phyloP scores from a whole-genome alignment of 148 eudicot genomes.

The Camellia japonica region DNA sequence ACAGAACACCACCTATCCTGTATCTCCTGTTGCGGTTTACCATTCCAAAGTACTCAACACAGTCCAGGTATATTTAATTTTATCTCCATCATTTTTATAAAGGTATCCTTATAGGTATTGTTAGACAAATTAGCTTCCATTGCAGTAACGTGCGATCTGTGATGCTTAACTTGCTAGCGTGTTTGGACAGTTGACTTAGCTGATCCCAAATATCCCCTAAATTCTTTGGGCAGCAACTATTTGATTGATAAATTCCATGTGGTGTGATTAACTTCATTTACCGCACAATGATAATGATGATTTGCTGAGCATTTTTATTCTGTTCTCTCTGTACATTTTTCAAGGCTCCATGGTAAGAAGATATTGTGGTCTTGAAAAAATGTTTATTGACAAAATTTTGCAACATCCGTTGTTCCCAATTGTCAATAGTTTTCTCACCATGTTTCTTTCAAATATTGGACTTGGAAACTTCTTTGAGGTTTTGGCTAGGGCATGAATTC shows the following conservation, averaged over 20 bases:
- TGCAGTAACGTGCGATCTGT: background rate
- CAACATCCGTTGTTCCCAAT: background rate
- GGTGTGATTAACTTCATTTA: background rate
- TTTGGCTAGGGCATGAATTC: background rate
- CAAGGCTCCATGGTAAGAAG: background rate
- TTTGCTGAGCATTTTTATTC: background rate
- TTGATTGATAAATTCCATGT: background rate
- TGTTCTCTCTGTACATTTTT: too few species aligned
- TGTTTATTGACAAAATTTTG: too few species aligned
- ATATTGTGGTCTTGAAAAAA: background rate
- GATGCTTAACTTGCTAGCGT: background rate
- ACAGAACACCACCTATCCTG: slow-evolving; percentile 54
- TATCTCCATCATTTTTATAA: background rate
- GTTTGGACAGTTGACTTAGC: background rate
- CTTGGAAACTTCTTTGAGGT: background rate
- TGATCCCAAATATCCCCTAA: background rate
- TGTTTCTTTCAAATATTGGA: background rate
- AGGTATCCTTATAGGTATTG: background rate
- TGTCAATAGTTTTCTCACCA: background rate
- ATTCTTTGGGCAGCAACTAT: background rate
- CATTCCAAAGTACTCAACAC: slow-evolving; percentile 91
- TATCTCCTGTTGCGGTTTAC: slow-evolving; percentile 85
- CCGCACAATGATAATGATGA: background rate
- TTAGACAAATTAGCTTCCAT: background rate
- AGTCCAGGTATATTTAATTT: slow-evolving; percentile 57